These are phyloP conservation scores for Diutina mesorugosa DNA, from an alignment of 1,139 yeast genomes.

Conservation along the genomic window DNA sequence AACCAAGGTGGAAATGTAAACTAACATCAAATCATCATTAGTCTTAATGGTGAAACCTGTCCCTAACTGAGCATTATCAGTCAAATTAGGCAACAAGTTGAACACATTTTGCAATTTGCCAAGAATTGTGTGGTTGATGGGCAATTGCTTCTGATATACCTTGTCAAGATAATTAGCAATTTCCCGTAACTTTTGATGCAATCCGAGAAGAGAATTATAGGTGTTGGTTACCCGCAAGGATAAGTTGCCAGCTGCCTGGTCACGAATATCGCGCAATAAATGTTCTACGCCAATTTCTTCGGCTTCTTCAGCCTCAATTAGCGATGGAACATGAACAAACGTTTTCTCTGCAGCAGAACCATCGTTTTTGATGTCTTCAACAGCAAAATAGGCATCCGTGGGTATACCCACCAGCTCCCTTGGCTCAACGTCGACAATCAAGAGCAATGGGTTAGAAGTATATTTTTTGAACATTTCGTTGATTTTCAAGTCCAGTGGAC, in stretches of 20 bases:
- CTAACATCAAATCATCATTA: slow-evolving; percentile 90
- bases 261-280: slow-evolving; percentile 82
- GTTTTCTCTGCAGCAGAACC: slow-evolving; percentile 93
- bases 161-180: slow-evolving; percentile 71
- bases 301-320: slow-evolving; percentile 95
- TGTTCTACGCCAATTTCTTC: slow-evolving; percentile 99
- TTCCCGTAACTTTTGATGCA: slow-evolving; percentile 68
- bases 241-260: slow-evolving; percentile 90
- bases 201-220: slow-evolving; percentile 75
- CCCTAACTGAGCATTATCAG: slow-evolving; percentile 34
- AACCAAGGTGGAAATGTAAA: slow-evolving; percentile 79
- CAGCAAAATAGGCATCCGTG: slow-evolving; percentile 88
- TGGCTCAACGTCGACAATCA: slow-evolving; percentile 88
- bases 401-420: slow-evolving; percentile 67
- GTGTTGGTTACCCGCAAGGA: slow-evolving; percentile 82
- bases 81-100: slow-evolving; percentile 77
- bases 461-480: slow-evolving; percentile 81
- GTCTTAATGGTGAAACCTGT: slow-evolving; percentile 85
- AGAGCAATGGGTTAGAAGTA: slow-evolving; percentile 67
- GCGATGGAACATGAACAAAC: slow-evolving; percentile 84
- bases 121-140: slow-evolving; percentile 80
- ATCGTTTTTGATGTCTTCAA: slow-evolving; percentile 92
- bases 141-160: slow-evolving; percentile 59
- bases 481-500: slow-evolving; percentile 78
- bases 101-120: slow-evolving; percentile 93